Evolutionary conservation across 163 green algal species (phyloP), one percentile per base, ranked within the genome.

Genomic region (Volvox carteri): DNA sequence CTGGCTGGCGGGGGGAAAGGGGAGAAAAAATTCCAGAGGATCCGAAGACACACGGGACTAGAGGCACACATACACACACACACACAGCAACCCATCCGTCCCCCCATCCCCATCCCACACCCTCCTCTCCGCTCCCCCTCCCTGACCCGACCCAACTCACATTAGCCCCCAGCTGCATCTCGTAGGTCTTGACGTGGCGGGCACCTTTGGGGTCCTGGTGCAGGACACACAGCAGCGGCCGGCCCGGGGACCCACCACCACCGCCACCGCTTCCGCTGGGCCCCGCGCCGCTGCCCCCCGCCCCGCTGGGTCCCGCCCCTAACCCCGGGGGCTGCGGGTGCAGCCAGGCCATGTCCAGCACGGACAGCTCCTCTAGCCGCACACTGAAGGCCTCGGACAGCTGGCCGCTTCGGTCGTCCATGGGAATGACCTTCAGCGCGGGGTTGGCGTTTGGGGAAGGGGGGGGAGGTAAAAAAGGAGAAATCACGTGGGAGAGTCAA

Each of bases 141-240:
- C 23, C 62, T 65, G 54, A 72, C 30, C 65, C 33, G 1, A 21
- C 3, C 1, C 30, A 23, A 16, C 65, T 11, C 44, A 87, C 81
- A 62, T 87, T 87, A 12, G 65, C 65, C 2, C 21, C 67, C 19
- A 87, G 81, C 19, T 62, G 81, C 12, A 99, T 90, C 67, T 96
- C 91, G 86, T 99, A 99, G n/a, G 97, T 99, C 81, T 96, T 98
- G 25, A 99, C 81, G 88, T 99, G 96, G n/a, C 96, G 91, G 21
- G 92, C 92, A 19, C 96, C 90, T 89, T 97, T 97, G 56, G 91
- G 96, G 93, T 99, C 96, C 86, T 98, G 93, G 90, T 98, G 98
- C 84, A 99, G 92, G 58, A 99, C 91, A 1, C 95, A 97, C 28
- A 99, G 89, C 16, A 95, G 97, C 76, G 97, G 97, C 44, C 88